Evolutionary conservation across 1,284 basidiomycete species (phyloP).

Genomic region (Phaffia rhodozyma): DNA sequence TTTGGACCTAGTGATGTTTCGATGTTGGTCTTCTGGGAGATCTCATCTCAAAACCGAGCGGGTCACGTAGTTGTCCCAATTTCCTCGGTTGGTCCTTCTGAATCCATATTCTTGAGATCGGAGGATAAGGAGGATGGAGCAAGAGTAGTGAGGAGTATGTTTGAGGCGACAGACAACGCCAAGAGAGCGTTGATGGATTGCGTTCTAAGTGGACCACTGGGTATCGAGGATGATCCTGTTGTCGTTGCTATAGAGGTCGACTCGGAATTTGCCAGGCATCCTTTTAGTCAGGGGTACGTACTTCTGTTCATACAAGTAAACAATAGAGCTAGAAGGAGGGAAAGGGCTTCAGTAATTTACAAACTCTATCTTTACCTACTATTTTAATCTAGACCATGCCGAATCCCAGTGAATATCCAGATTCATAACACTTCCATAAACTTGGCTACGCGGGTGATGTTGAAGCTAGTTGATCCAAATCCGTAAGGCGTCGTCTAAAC

Average conservation of each 20-base stretch:
- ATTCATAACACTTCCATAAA: no score
- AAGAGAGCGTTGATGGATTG: slow-evolving; percentile 52
- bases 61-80: slow-evolving; percentile 53
- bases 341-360: no score
- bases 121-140: slow-evolving; percentile 48
- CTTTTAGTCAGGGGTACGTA: no score
- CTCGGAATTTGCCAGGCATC: background rate
- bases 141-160: slow-evolving; percentile 69
- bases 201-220: slow-evolving; percentile 60
- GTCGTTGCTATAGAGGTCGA: slow-evolving; percentile 37
- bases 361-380: no score
- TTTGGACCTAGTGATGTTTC: slow-evolving; percentile 61
- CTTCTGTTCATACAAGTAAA: no score
- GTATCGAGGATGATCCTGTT: slow-evolving; percentile 60
- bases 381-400: no score
- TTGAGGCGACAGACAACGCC: slow-evolving; percentile 71
- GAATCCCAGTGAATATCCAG: no score
- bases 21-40: slow-evolving; percentile 59
- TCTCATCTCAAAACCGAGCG: slow-evolving; percentile 41
- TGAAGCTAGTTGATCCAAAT: no score
- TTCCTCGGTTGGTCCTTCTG: slow-evolving; percentile 52
- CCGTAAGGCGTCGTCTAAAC: no score
- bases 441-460: no score
- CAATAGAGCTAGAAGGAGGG: no score
- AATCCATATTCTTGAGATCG: slow-evolving; percentile 45